Evolutionary conservation across 768 basidiomycete species (phyloP).

Genomic region (Leccinum subgranulosum): DNA sequence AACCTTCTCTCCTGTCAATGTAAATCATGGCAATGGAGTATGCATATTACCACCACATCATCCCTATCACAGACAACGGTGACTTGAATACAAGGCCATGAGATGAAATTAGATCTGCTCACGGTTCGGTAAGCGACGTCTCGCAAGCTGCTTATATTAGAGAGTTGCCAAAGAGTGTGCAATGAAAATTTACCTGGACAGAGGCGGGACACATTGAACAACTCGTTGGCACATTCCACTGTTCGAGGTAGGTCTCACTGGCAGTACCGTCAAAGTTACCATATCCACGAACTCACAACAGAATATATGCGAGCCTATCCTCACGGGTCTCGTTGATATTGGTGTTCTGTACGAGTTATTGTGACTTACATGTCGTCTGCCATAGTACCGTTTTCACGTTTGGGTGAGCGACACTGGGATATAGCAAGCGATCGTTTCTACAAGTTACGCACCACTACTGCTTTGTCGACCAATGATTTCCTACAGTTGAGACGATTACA

Average conservation of each 20-base stretch:
- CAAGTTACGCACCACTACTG: conserved; percentile 72
- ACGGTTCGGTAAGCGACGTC: conserved; percentile 78
- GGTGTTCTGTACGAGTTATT: neutral
- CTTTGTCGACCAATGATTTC: conserved; percentile 65
- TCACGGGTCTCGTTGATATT: neutral
- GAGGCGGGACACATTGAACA: conserved; percentile 72
- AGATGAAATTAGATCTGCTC: conserved; percentile 17
- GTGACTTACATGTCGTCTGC: conserved; percentile 54
- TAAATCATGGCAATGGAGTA: neutral
- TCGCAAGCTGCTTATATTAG: conserved; percentile 62
- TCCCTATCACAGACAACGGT: conserved; percentile 25
- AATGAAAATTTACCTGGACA: conserved; percentile 60
- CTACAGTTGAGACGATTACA: conserved; percentile 81
- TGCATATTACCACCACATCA: conserved; percentile 54
- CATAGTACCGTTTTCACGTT: neutral
- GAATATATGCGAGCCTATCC: conserved; percentile 80
- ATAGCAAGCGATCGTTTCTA: neutral
- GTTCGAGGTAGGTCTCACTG: neutral
- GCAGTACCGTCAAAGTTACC: neutral
- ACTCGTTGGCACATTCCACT: conserved; percentile 85
- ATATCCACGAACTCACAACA: conserved; percentile 47
- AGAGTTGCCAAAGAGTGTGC: neutral
- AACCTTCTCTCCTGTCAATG: conserved; percentile 42
- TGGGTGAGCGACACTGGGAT: neutral
- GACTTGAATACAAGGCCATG: neutral